These are phyloP conservation scores for Lecanicillium sp. DNA, from an alignment of 2,329 filamentous ascomycete species.

Conservation along the genomic window DNA sequence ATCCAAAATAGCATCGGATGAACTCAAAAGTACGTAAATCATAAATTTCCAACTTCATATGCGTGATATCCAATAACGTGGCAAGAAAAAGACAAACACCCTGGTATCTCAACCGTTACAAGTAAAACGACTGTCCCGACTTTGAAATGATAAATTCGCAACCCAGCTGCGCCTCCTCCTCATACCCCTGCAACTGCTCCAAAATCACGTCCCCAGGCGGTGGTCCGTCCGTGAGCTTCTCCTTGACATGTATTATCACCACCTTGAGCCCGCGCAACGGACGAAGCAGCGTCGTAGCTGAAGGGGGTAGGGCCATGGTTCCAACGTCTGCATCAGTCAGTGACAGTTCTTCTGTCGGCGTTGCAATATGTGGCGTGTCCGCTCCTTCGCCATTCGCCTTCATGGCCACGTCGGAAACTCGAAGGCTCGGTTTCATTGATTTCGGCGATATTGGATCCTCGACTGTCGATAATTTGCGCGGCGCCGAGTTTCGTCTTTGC, in stretches of 20 bases:
- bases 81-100: slow-evolving; percentile 9
- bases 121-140: slow-evolving; percentile 54
- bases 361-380: slow-evolving; percentile 39
- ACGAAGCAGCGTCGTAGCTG: slow-evolving; percentile 21
- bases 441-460: slow-evolving; percentile 50
- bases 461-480: slow-evolving; percentile 15
- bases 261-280: slow-evolving; percentile 70
- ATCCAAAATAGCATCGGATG: not conserved
- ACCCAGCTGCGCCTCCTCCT: slow-evolving; percentile 60
- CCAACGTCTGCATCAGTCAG: slow-evolving; percentile 31
- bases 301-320: slow-evolving; percentile 15
- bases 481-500: slow-evolving; percentile 17
- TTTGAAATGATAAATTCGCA: slow-evolving; percentile 72
- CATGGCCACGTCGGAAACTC: slow-evolving; percentile 16
- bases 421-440: slow-evolving; percentile 30
- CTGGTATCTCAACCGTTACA: slow-evolving; percentile 27
- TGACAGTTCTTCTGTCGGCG: slow-evolving; percentile 42
- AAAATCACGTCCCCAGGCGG: slow-evolving; percentile 61
- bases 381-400: slow-evolving; percentile 1
- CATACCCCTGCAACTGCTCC: slow-evolving; percentile 60
- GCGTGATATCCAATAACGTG: slow-evolving; percentile 8
- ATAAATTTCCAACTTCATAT: too few relatives aligned
- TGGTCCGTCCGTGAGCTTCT: slow-evolving; percentile 68
- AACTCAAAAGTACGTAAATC: not conserved
- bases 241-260: slow-evolving; percentile 92